Evolutionary conservation across 176 grass and related monocot species (phyloP).

Genomic region (Zizania latifolia): DNA sequence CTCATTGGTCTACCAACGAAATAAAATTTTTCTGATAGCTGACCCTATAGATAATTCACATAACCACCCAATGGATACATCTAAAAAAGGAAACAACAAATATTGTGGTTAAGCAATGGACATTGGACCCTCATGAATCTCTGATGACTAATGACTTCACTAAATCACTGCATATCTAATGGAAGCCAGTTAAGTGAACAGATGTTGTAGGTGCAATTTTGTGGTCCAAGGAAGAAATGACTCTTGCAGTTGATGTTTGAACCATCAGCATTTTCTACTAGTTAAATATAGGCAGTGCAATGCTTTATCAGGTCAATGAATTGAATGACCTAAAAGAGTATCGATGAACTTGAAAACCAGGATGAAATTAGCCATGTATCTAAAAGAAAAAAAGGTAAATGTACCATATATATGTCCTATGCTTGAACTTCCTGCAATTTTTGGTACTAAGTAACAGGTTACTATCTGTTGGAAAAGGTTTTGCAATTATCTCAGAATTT

Average conservation of each 20-base stretch:
- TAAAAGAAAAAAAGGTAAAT: constrained; percentile 9
- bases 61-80: too few species aligned
- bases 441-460: constrained; percentile 26
- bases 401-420: constrained; percentile 24
- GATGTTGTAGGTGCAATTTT: constrained; percentile 17
- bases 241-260: constrained; percentile 22
- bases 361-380: constrained; percentile 34
- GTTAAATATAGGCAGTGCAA: constrained; percentile 26
- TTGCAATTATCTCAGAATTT: constrained; percentile 30
- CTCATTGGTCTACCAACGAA: too few species aligned
- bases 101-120: too few species aligned
- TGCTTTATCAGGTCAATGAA: constrained; percentile 18
- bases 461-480: constrained; percentile 21
- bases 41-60: too few species aligned
- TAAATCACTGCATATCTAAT: too few species aligned
- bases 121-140: too few species aligned
- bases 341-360: constrained; percentile 33
- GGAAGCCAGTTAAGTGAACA: too few species aligned
- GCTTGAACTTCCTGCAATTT: constrained; percentile 41
- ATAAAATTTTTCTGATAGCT: too few species aligned
- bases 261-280: constrained; percentile 24
- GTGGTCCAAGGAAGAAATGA: constrained; percentile 30
- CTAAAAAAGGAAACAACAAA: too few species aligned
- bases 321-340: constrained; percentile 36
- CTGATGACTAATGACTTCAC: too few species aligned